Conservation (phyloP, 805 yeast species). For the Barnettozyma pratensis region DNA sequence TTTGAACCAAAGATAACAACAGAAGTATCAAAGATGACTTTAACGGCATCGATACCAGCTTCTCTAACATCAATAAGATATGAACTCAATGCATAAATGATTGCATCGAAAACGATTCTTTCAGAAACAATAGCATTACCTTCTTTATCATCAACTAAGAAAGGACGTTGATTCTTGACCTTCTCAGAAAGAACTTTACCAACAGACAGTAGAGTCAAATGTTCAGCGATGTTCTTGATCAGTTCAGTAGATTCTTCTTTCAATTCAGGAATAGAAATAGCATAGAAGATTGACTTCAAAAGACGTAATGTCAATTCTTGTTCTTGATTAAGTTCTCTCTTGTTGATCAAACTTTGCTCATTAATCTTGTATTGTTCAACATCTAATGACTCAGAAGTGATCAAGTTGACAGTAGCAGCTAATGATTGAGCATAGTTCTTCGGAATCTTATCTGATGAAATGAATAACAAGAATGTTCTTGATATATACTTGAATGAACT, state of each 20-base stretch:
- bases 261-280: constrained; percentile 71
- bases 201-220: constrained; percentile 71
- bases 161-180: constrained; percentile 60
- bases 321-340: constrained; percentile 50
- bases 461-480: constrained; percentile 59
- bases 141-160: constrained; percentile 73
- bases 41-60: constrained; percentile 64
- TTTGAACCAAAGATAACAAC: constrained; percentile 60
- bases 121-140: constrained; percentile 70
- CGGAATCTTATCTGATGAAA: constrained; percentile 40
- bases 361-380: constrained; percentile 26
- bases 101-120: constrained; percentile 64
- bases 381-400: constrained; percentile 33
- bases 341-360: constrained; percentile 40
- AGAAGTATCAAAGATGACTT: constrained; percentile 56
- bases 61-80: constrained; percentile 65
- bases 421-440: constrained; percentile 38
- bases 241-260: constrained; percentile 60
- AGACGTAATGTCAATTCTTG: constrained; percentile 62
- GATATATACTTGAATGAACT: constrained; percentile 75
- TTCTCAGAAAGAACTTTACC: constrained; percentile 69
- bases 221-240: constrained; percentile 66
- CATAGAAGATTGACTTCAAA: constrained; percentile 65
- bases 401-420: constrained; percentile 42
- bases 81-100: constrained; percentile 75